These are phyloP conservation scores for Xylaria longipes DNA, from an alignment of 495 filamentous ascomycete genomes.

Conservation along the genomic window DNA sequence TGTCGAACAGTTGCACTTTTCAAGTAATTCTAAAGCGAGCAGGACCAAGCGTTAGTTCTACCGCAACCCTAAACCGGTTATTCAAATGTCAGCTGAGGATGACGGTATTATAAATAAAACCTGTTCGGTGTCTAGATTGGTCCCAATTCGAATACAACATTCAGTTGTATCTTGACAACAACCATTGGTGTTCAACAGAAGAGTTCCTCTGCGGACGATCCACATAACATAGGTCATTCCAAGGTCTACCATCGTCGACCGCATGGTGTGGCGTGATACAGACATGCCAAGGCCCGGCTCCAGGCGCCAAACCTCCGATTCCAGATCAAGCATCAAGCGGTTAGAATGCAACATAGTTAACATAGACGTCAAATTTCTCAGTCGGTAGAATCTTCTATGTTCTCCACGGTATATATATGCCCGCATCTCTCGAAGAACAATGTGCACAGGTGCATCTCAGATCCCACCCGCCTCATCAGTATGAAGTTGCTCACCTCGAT, in stretches of 20 bases:
- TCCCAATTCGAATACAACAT: neutral
- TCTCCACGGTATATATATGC: constrained; percentile 9
- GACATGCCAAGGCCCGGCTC: neutral
- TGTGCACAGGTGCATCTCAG: neutral
- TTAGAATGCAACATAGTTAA: neutral
- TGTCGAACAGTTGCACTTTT: neutral
- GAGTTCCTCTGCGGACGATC: neutral
- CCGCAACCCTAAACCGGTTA: neutral
- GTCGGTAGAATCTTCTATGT: neutral
- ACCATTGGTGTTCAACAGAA: too few relatives aligned
- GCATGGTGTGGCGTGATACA: neutral
- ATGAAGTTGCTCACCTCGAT: constrained; percentile 1
- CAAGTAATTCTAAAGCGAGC: neutral
- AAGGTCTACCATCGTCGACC: neutral
- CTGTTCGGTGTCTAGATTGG: neutral
- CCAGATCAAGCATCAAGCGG: neutral
- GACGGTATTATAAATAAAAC: neutral
- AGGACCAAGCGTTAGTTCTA: too few relatives aligned
- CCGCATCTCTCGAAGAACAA: neutral
- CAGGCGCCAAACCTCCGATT: neutral
- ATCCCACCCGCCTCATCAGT: neutral
- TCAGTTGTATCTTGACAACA: neutral
- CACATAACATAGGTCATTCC: constrained; percentile 1
- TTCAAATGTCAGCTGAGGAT: neutral
- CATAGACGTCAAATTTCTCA: neutral